Evolutionary conservation across 2,329 filamentous ascomycete genomes (phyloP), one percentile per base, ranked within the genome.

Genomic region (Phoma sp.): DNA sequence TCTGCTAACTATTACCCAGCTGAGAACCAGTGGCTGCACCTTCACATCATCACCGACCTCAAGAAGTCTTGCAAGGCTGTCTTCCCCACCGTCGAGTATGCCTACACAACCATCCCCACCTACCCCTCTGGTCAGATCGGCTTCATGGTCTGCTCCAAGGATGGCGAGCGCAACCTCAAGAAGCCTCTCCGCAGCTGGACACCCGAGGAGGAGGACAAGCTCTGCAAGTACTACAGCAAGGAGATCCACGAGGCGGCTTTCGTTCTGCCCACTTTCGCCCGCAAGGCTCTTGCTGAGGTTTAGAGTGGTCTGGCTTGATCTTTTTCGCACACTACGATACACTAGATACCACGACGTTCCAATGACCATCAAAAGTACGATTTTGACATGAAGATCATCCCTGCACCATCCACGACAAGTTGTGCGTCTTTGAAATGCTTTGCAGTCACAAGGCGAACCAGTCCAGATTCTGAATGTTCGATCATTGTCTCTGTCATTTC

Each of bases 101-200:
- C 90, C 69, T 99, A 97, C 86, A 98, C 93, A 73, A 98, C 93
- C 71, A 99, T 99, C 78, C 95, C 95, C 56, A 99, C 95, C 75
- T 99, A 99, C 84, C 95, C 95, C 65, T 96, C 91, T 52, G 95
- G 95, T 75, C 95, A 99, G 83, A 99, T 99, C 73, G 95, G 95
- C 75, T 99, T 99, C 88, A 97, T 99, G 93, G 91, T 99, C 75
- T 98, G 95, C 88, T 90, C 85, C 88, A 98, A 99, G 87, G 93
- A 98, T 75, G 82, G 87, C 75, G 86, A 79, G 74, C 86, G 88
- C 77, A 85, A 99, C 79, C 85, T 98, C 75, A 91, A 85, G 78
- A 90, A 88, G 79, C 95, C 95, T 48, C 74, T 97, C 59, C 89
- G 95, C 73, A 83, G 79, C 69, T 96, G 92, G 89, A 83, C 86